These are phyloP conservation scores for Aspergillus sp. DNA, from an alignment of 2,329 filamentous ascomycete species.

Conservation along the genomic window DNA sequence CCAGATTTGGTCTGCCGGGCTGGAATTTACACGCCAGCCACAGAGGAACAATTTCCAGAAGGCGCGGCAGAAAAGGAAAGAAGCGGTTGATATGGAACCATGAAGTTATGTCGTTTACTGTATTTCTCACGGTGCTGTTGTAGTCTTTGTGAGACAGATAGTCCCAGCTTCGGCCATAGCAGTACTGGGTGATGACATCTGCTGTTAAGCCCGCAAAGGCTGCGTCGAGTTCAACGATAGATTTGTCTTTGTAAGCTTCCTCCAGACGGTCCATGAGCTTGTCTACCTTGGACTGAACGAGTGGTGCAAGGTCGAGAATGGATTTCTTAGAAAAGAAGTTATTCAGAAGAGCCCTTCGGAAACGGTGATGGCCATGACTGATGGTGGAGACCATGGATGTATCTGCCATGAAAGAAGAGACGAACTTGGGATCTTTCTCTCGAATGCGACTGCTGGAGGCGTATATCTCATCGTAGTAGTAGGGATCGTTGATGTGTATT, in stretches of 20 bases:
- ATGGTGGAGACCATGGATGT: conserved; percentile 26
- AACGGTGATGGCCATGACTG: conserved; percentile 37
- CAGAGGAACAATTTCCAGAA: conserved; percentile 7
- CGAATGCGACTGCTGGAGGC: conserved; percentile 9
- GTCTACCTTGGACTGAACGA: conserved; percentile 25
- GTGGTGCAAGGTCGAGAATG: conserved; percentile 28
- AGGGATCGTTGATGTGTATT: conserved; percentile 30
- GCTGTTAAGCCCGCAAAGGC: conserved; percentile 22
- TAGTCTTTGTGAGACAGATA: conserved; percentile 23
- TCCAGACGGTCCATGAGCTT: conserved; percentile 13
- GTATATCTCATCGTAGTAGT: conserved; percentile 31
- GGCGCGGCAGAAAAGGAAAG: conserved; percentile 9
- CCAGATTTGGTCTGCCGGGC: conserved; percentile 5
- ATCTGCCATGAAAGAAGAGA: conserved; percentile 7
- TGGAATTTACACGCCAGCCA: conserved; percentile 6
- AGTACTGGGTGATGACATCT: conserved; percentile 35
- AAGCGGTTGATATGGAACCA: conserved; percentile 17
- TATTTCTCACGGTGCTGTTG: conserved; percentile 20
- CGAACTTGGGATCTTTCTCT: conserved; percentile 18
- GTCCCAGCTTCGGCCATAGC: conserved; percentile 29
- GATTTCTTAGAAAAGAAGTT: conserved; percentile 41
- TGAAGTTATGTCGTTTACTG: conserved; percentile 18
- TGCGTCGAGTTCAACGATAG: conserved; percentile 12
- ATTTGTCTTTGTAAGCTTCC: conserved; percentile 1
- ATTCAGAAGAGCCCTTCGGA: conserved; percentile 37